Base-by-base conservation (phyloP, 805 yeast genomes). In the Lachancea sp. region DNA sequence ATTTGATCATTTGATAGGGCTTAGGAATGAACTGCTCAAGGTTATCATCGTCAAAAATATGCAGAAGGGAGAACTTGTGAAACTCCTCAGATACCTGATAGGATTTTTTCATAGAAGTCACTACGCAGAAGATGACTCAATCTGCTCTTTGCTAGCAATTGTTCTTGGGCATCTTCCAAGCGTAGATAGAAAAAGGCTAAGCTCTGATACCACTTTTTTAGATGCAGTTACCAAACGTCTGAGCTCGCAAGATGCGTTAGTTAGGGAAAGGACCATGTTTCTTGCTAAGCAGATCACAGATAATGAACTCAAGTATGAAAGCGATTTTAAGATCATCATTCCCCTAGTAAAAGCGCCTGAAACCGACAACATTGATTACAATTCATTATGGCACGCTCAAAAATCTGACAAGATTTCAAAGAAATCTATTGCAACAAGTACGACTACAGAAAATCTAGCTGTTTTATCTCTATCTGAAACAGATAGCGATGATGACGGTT, bases 401-500 rank as follows among this genome's bases (percentile, higher is more conserved):
- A 13, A 13, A 3, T 15, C 8, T 28, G 16, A 28, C 13, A 15
- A 22, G 9, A 11, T 8, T 22, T 22, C 24, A 8, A 8, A 8
- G 24, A 11, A 22, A 11, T 11, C 24, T 7, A 7, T 22, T 22
- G 24, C 7, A 22, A 11, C 9, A 22, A 22, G 11, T 22, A 11
- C 35, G n/a, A 32, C 13, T 13, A 6, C 18, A 3, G 20, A 23
- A 11, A 34, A 17, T 15, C n/a, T 34, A 3, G 21, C 15, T 8
- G 15, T 15, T 11, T 22, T 36, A 15, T 15, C 25, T n/a, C 26
- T 36, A n/a, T 36, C 39, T 8, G 34, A 29, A 19, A 21, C 9
- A 42, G 64, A 54, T 25, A 62, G 57, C 29, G 64, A 62, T 25
- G 61, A 52, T 2, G 64, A 60, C 24, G 62, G 61, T 8, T 69